A percentile compares a stretch with the other conserved stretches of the same genome.
Evolutionary conservation across 768 basidiomycete genomes (phyloP).

Genomic region (Trametes cinnabarina): DNA sequence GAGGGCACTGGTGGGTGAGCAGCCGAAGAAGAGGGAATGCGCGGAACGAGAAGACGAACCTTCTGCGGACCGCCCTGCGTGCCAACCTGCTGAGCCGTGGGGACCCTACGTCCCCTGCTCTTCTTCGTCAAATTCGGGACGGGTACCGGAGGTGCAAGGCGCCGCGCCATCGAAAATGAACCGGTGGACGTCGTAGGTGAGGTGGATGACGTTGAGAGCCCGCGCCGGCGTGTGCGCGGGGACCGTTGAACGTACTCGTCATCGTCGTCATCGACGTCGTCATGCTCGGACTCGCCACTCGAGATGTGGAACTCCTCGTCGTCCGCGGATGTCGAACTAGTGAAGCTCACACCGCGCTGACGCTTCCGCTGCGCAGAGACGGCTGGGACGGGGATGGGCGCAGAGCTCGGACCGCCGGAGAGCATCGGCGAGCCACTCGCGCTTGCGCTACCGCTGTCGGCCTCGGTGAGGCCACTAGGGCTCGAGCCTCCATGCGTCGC

Average conservation of each 20-base stretch:
- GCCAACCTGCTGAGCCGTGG: conserved; percentile 42
- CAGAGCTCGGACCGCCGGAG: neutral
- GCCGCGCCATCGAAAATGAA: conserved; percentile 23
- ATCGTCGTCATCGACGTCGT: conserved; percentile 18
- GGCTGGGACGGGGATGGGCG: conserved; percentile 10
- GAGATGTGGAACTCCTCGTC: conserved; percentile 5
- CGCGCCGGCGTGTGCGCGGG: conserved; percentile 13
- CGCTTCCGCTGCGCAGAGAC: conserved; percentile 11
- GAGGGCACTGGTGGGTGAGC: neutral
- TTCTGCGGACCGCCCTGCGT: conserved; percentile 28
- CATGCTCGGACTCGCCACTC: conserved; percentile 18
- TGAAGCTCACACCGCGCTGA: conserved; percentile 17
- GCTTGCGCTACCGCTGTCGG: conserved; percentile 10
- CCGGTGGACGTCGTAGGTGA: conserved; percentile 11
- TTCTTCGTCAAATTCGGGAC: conserved; percentile 80
- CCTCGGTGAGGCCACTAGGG: neutral
- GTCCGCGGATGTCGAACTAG: conserved; percentile 13
- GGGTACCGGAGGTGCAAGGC: conserved; percentile 60
- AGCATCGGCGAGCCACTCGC: conserved; percentile 14
- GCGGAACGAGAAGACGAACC: conserved; percentile 9
- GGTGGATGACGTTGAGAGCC: conserved; percentile 4
- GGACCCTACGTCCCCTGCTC: conserved; percentile 74
- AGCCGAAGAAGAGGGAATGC: neutral
- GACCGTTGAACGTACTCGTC: conserved; percentile 19
- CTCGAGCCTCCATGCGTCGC: neutral